Evolutionary conservation across 345 rosid species (phyloP), one percentile per base, ranked within the genome.

Genomic region (Rhizophora mangle): DNA sequence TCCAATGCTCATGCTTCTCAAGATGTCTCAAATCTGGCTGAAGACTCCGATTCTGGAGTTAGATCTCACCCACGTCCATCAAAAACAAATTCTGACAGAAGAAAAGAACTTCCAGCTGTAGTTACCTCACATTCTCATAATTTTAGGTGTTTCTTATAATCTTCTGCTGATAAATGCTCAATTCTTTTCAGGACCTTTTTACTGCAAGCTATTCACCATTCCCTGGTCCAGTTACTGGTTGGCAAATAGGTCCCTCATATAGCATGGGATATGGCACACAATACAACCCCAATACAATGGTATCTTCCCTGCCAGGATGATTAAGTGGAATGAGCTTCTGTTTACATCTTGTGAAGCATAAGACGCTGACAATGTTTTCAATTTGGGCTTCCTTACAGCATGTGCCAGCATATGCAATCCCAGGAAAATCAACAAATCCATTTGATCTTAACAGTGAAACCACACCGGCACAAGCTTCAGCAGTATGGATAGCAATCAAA

Each of bases 41-140:
- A 67, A 62, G 87, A 72, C 37, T 37, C 51, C 46, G 68, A 43
- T 32, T 54, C 70, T 69, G 78, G 59, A 61, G 74, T 63, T 69
- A 79, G 62, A 73, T 51, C 70, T n/a, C 82, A 68, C 73, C 66
- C 67, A 68, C 68, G 72, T 53, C 68, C 82, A 52, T 71, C 24
- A 24, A 84, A 83, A 76, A 64, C 79, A 20, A 72, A 77, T 30
- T 67, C 76, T 68, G 69, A 29, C 67, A 76, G 67, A 72, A 84
- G 98, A 82, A 78, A 64, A 71, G 93, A 89, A 75, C 88, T 91
- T 72, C 98, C 98, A 11, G 80, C 60, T 74, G 97, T 91, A 73
- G 72, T 74, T 68, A 37, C 60, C 60, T 77, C 62, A 61, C 24
- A 27, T 65, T 59, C 37, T 1, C 30, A 19, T 46, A 65, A 11